Evolutionary conservation across 2,329 filamentous ascomycete genomes (phyloP), one percentile per base, ranked within the genome.

Genomic region (Penicillium sp.): DNA sequence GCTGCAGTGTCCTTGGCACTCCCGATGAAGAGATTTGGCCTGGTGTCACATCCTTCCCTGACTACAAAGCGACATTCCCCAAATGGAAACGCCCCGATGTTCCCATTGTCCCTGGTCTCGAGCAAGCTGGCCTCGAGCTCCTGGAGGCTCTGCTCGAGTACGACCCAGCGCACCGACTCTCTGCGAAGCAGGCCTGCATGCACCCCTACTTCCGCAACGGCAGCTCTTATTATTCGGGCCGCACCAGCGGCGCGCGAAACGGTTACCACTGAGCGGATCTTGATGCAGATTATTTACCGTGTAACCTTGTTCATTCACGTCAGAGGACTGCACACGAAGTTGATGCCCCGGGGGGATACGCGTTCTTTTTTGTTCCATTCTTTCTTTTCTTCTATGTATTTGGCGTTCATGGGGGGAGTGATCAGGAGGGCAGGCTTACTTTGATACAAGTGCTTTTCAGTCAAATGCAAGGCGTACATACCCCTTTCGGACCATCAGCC

Each of bases 61-160:
- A 96, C 73, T 96, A 91, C 81, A 96, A 96, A 75, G 73, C 88
- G 26, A 92, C 89, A 3, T 96, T 96, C 75, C 91, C 91, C 60
- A 95, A 95, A 76, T 96, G 91, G 91, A 81, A 82, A 64, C 85
- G 89, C 52, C 87, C 91, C 66, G 79, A 82, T 53, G 79, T 81
- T 45, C 76, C 83, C 26, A 79, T 94, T 33, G 89, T 91, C 65
- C 82, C 83, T 41, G 86, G 81, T 49, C 81, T 96, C 43, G 89
- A 95, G 61, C 84, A 88, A 1, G 72, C 75, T 42, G 77, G 74
- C 23, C 65, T 75, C 43, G 72, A 76, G 49, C 68, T 78, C 23
- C 75, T 87, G 16, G 83, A 87, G 59, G 76, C 76, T 33, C 83
- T 95, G 76, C 84, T 96, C 39, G 86, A 92, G 51, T 96, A 93